phyloP scores from a whole-genome alignment of 2,329 filamentous ascomycete species.

The Aspergillus japonicus region DNA sequence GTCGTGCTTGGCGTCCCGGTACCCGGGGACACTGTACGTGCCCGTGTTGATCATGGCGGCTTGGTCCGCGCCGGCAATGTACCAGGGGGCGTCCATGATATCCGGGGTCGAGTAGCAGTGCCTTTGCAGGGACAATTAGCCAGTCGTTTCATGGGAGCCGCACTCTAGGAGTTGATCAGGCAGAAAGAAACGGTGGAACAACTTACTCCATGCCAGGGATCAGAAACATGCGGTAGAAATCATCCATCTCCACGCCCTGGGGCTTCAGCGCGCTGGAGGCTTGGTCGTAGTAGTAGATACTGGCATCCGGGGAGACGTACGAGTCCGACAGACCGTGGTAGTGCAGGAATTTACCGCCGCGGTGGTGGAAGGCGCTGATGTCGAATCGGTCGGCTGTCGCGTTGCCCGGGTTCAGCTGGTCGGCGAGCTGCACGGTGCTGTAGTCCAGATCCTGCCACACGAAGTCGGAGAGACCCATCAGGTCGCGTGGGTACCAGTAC shows the following conservation, averaged over 20 bases:
- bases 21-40: constrained; percentile 9
- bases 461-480: constrained; percentile 35
- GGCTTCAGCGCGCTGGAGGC: not conserved
- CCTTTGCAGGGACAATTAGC: not conserved
- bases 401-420: constrained; percentile 9
- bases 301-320: constrained; percentile 14
- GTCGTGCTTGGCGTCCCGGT: constrained; percentile 14
- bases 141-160: too few relatives aligned
- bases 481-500: constrained; percentile 32
- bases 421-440: constrained; percentile 36
- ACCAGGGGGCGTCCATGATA: constrained; percentile 3
- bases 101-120: constrained; percentile 2
- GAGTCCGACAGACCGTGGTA: constrained; percentile 18
- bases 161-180: too few relatives aligned
- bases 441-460: constrained; percentile 32
- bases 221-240: constrained; percentile 18
- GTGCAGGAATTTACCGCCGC: constrained; percentile 14
- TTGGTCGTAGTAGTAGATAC: not conserved
- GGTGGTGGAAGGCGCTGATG: constrained; percentile 7
- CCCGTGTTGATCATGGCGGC: not conserved
- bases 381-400: constrained; percentile 10
- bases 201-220: constrained; percentile 16
- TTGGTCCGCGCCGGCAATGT: constrained; percentile 7
- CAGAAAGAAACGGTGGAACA: not conserved
- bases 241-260: constrained; percentile 6